Base-by-base conservation (phyloP, 495 filamentous ascomycete genomes). In the Penicillium verhagenii region DNA sequence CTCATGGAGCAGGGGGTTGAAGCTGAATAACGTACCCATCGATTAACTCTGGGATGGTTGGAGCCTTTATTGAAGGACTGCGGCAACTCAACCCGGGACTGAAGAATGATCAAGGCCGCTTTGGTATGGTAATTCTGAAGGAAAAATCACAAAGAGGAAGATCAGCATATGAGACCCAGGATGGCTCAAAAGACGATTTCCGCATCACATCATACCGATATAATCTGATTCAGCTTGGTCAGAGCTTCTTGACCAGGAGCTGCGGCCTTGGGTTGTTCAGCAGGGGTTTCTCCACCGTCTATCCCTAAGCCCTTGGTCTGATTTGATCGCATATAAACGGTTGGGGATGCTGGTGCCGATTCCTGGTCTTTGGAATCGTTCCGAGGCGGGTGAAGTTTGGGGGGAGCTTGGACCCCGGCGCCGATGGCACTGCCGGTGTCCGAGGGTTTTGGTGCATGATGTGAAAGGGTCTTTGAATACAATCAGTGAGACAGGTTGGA, bases 81-180 rank as follows among this genome's bases (percentile, higher is more conserved):
- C 23, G 85, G 83, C 9, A 91, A 79, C 42, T 82, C 78, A 44
- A 91, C 81, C 48, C 94, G 82, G 28, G 90, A 86, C 48, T 92
- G 86, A 16, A 96, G 72, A 46, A 98, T 88, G 35, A 94, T 83
- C 52, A 94, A 82, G 52, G 91, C 89, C 31, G 90, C 87, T 76
- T 97, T 98, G 47, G 81, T 85, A 70, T 91, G 88, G 68, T 95
- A 96, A 66, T 96, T 96, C 91, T 97, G 69, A 23, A 38, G 14
- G n/a, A n/a, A n/a, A n/a, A n/a, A 54, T 21, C 42, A 52, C 4
- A 37, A 54, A 4, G 13, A 29, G 25, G 19, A 31, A 13, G n/a
- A 47, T 59, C 26, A 53, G 46, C 49, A 28, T 37, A 38, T 16
- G 14, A 6, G n/a, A 23, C 16, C 7, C 23, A 35, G 13, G 18